Conservation (phyloP, 1,284 basidiomycete genomes). For the Polyporus tsugae region DNA sequence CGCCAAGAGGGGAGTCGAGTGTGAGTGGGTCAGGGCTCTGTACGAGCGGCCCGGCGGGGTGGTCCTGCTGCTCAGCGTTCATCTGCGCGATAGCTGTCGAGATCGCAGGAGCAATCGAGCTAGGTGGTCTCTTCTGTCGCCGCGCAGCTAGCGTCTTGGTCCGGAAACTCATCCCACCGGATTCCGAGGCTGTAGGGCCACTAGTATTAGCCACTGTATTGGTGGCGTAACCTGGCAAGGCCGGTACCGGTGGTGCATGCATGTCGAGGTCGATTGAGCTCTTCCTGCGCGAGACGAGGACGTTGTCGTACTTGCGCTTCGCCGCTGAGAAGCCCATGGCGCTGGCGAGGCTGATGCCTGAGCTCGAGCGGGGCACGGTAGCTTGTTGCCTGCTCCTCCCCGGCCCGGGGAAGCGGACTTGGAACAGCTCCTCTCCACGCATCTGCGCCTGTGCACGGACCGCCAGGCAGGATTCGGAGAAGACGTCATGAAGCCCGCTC, state of each 20-base stretch:
- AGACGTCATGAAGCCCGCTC: slow-evolving; percentile 71
- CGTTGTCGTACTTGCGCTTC: slow-evolving; percentile 71
- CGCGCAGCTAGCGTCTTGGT: slow-evolving; percentile 45
- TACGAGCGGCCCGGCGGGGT: slow-evolving; percentile 20
- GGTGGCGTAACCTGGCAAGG: slow-evolving; percentile 5
- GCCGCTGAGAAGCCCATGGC: slow-evolving; percentile 54
- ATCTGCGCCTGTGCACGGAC: slow-evolving; percentile 67
- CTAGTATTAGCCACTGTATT: not conserved
- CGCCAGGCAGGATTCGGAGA: slow-evolving; percentile 67
- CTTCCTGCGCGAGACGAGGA: slow-evolving; percentile 64
- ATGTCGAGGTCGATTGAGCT: slow-evolving; percentile 46
- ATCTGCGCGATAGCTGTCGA: slow-evolving; percentile 31
- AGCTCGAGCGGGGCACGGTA: slow-evolving; percentile 41
- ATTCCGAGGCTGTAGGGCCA: not conserved
- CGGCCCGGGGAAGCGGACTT: slow-evolving; percentile 45
- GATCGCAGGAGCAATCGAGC: slow-evolving; percentile 47
- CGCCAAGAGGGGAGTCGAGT: slow-evolving; percentile 52
- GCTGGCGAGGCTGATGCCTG: slow-evolving; percentile 54
- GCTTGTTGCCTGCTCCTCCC: slow-evolving; percentile 38
- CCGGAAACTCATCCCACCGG: slow-evolving; percentile 32
- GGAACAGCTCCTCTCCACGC: slow-evolving; percentile 71
- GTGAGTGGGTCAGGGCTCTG: slow-evolving; percentile 36
- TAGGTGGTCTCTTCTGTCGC: slow-evolving; percentile 51
- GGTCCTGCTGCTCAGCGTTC: slow-evolving; percentile 32
- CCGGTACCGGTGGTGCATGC: slow-evolving; percentile 26